These are phyloP conservation scores for Metschnikowia colocasiae DNA, from an alignment of 805 yeast genomes.

Conservation along the genomic window DNA sequence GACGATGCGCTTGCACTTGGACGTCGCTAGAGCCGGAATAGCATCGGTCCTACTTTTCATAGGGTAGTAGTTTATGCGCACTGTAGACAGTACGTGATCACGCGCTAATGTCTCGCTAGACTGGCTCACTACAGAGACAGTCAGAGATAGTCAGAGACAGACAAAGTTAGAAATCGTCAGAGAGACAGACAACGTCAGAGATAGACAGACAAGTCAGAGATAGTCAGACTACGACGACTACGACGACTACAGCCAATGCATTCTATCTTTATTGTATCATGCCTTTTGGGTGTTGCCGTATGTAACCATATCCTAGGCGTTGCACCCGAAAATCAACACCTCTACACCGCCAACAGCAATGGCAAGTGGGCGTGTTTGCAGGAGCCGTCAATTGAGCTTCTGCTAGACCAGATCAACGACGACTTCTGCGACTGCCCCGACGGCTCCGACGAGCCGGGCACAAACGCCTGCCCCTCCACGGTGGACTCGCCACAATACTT, in stretches of 20 bases:
- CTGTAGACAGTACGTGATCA: background rate
- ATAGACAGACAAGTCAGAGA: no score
- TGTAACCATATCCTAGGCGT: slow-evolving; percentile 30
- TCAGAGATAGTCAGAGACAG: no score
- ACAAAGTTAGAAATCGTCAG: no score
- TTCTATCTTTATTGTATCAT: background rate
- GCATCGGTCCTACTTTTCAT: slow-evolving; percentile 1
- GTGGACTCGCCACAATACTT: slow-evolving; percentile 38
- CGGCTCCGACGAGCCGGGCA: slow-evolving; percentile 96
- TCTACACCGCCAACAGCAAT: slow-evolving; percentile 50
- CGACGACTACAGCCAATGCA: background rate
- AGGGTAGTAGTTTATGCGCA: background rate
- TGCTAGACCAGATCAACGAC: slow-evolving; percentile 70
- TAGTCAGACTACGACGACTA: background rate
- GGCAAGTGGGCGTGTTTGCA: slow-evolving; percentile 66
- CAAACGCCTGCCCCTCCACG: slow-evolving; percentile 63
- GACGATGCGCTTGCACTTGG: slow-evolving; percentile 32
- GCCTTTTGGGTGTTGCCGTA: background rate
- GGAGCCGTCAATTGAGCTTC: slow-evolving; percentile 61
- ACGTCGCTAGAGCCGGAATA: slow-evolving; percentile 12
- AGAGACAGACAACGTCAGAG: no score
- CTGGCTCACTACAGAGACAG: no score
- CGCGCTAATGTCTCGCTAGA: background rate
- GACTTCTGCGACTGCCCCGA: slow-evolving; percentile 96
- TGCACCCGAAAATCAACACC: slow-evolving; percentile 33